These are phyloP conservation scores for Aspergillus coremiiformis DNA, from an alignment of 495 filamentous ascomycete genomes.

Conservation along the genomic window DNA sequence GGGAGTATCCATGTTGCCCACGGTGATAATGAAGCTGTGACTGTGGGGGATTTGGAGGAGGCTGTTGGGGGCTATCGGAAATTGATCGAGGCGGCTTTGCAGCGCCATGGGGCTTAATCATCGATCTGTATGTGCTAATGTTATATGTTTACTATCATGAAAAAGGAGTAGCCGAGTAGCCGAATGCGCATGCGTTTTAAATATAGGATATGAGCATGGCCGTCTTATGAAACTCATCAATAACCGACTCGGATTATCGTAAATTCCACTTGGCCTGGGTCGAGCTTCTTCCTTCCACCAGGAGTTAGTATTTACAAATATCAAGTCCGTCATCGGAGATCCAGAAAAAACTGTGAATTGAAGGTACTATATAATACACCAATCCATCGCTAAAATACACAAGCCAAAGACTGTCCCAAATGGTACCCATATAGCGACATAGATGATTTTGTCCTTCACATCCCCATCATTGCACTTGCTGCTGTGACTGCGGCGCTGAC, in stretches of 20 bases:
- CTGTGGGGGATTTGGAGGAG: constrained; percentile 55
- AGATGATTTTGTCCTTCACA: too few relatives aligned
- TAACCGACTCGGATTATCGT: too few relatives aligned
- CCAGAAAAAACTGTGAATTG: background rate
- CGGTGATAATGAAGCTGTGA: constrained; percentile 73
- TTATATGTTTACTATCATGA: too few relatives aligned
- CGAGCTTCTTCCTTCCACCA: too few relatives aligned
- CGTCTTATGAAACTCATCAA: background rate
- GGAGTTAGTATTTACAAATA: too few relatives aligned
- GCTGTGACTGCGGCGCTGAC: background rate
- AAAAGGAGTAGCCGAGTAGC: too few relatives aligned
- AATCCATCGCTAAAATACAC: background rate
- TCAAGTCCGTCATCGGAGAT: background rate
- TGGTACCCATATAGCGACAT: background rate
- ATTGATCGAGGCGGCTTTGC: constrained; percentile 56
- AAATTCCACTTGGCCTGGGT: too few relatives aligned
- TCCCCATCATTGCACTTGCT: background rate
- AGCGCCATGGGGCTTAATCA: constrained; percentile 16
- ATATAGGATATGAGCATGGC: background rate
- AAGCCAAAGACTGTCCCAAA: background rate
- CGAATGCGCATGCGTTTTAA: background rate
- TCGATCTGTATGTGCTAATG: background rate
- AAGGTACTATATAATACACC: background rate
- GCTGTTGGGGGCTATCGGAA: constrained; percentile 67
- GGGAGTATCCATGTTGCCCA: constrained; percentile 87